A percentile compares a stretch with the other conserved stretches of the same genome.
phyloP scores from a whole-genome alignment of 148 eudicot genomes.

The Rhododendron henanense region DNA sequence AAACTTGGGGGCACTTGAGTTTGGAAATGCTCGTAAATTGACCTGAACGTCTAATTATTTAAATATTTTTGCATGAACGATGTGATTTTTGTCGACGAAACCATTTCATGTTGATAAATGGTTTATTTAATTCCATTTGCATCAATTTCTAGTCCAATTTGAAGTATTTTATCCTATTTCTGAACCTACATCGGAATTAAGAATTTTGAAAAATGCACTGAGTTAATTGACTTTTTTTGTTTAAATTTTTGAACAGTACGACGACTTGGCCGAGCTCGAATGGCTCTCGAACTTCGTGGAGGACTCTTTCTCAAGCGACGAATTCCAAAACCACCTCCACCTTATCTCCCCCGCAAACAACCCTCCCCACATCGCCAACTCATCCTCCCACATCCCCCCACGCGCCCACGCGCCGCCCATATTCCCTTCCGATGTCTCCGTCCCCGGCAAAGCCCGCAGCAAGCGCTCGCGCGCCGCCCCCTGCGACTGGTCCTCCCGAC shows the following conservation, averaged over 20 bases:
- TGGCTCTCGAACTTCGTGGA: constrained; percentile 93
- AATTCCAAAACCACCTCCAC: constrained; percentile 55
- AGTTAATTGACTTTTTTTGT: constrained; percentile 2
- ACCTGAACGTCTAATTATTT: not conserved
- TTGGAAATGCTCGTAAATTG: not conserved
- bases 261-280: constrained; percentile 84
- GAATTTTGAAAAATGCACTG: not conserved
- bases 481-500: constrained; percentile 91
- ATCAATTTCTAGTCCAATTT: not conserved
- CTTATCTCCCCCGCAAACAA: constrained; percentile 33
- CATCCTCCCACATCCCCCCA: constrained; percentile 21
- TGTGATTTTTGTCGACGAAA: not conserved
- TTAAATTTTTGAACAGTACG: constrained; percentile 41
- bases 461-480: constrained; percentile 92
- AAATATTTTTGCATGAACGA: not conserved
- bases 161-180: not conserved
- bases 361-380: constrained; percentile 21
- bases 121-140: not conserved
- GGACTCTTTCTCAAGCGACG: constrained; percentile 81
- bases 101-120: not conserved
- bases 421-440: constrained; percentile 44
- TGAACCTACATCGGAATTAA: not conserved
- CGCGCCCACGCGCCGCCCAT: constrained; percentile 19
- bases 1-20: no score
- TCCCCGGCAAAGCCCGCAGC: constrained; percentile 93